phyloP scores from a whole-genome alignment of 2,329 filamentous ascomycete species.

The Apiospora rasikravindrae region DNA sequence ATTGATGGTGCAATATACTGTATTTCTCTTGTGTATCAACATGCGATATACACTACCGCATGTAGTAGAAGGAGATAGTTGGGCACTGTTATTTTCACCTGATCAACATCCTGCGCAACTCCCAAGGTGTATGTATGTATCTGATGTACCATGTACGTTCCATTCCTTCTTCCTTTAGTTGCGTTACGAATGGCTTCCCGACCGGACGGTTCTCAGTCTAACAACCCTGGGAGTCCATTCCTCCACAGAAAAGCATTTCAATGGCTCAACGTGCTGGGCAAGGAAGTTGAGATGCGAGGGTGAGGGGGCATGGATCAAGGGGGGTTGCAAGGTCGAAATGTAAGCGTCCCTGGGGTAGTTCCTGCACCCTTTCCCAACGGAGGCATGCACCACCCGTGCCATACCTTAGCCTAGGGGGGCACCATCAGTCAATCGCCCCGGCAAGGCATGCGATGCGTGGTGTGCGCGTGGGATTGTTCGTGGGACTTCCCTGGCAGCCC shows the following conservation, averaged over 20 bases:
- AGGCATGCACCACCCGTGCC: background rate
- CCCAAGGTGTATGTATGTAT: background rate
- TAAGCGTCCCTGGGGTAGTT: conserved; percentile 7
- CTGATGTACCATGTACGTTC: background rate
- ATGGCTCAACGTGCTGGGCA: conserved; percentile 12
- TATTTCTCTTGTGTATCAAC: background rate
- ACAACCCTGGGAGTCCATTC: conserved; percentile 9
- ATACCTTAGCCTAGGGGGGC: background rate
- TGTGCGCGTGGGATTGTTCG: conserved; percentile 6
- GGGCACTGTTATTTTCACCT: background rate
- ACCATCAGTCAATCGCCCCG: background rate
- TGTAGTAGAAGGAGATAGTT: background rate
- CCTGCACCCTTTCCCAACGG: background rate
- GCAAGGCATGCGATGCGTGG: background rate
- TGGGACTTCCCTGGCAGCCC: conserved; percentile 7
- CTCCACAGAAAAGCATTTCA: conserved; percentile 4
- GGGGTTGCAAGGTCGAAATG: conserved; percentile 8
- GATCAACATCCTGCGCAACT: background rate
- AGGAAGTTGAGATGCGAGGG: conserved; percentile 1
- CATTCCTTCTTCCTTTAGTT: background rate
- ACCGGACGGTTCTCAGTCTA: conserved; percentile 12
- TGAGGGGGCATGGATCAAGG: conserved; percentile 14
- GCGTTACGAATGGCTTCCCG: conserved; percentile 7
- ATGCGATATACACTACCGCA: background rate
- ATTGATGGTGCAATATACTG: background rate